These are phyloP conservation scores for Salix udensis DNA, from an alignment of 345 rosid genomes.

Conservation along the genomic window DNA sequence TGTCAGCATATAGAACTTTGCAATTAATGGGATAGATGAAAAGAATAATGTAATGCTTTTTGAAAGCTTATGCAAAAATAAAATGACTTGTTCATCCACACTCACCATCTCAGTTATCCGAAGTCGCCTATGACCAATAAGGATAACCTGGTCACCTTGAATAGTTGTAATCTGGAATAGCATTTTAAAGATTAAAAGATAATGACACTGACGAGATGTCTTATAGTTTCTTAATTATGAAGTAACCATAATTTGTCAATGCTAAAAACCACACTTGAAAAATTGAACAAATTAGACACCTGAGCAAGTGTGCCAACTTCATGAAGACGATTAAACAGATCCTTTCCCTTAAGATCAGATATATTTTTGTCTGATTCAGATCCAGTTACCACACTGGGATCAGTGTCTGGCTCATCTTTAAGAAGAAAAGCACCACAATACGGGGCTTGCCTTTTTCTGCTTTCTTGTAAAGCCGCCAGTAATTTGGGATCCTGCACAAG, in stretches of 20 bases:
- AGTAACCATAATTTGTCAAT: background rate
- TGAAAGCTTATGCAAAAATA: background rate
- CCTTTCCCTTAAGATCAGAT: slow-evolving; percentile 74
- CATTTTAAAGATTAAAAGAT: slow-evolving; percentile 13
- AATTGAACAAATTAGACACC: slow-evolving; percentile 37
- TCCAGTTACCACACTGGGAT: slow-evolving; percentile 54
- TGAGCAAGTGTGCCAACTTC: slow-evolving; percentile 98
- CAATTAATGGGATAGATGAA: background rate
- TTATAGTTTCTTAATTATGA: background rate
- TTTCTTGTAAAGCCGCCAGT: slow-evolving; percentile 90
- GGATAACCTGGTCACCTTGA: slow-evolving; percentile 89
- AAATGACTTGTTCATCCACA: slow-evolving; percentile 1
- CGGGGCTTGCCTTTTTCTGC: slow-evolving; percentile 88
- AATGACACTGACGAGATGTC: background rate
- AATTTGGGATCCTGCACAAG: slow-evolving; percentile 77
- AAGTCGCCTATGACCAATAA: slow-evolving; percentile 92
- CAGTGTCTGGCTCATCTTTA: slow-evolving; percentile 77
- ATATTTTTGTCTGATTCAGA: slow-evolving; percentile 68
- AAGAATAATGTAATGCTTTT: background rate
- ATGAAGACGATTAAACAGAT: slow-evolving; percentile 69
- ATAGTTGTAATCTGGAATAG: slow-evolving; percentile 70
- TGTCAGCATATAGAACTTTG: slow-evolving; percentile 16
- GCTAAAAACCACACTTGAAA: background rate
- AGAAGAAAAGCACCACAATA: slow-evolving; percentile 97
- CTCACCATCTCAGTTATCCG: slow-evolving; percentile 91